Percentiles rank a stretch among this genome's conserved stretches.
Evolutionary conservation across 208 protist species (phyloP).

Genomic region (Trypanosomatidae sp.): DNA sequence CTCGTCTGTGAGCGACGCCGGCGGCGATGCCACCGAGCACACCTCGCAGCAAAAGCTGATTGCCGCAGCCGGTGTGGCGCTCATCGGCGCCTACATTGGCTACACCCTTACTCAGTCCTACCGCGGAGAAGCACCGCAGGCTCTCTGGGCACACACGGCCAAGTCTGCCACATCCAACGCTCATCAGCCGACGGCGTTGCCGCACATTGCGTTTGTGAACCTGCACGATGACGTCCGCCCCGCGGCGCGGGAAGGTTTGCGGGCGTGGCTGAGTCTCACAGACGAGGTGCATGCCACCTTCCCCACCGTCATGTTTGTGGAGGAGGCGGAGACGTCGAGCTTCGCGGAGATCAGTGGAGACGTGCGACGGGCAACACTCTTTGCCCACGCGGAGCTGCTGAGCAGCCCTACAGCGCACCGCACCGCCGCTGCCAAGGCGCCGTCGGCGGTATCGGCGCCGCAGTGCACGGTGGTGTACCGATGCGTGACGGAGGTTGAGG

Average conservation of each 20-base stretch:
- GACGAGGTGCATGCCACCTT: slow-evolving; percentile 36
- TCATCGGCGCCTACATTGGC: slow-evolving; percentile 43
- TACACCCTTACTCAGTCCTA: slow-evolving; percentile 33
- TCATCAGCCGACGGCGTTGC: background rate
- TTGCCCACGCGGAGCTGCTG: slow-evolving; percentile 42
- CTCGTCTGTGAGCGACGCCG: too few species aligned
- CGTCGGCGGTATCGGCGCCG: too few species aligned
- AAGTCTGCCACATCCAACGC: background rate
- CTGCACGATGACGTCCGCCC: slow-evolving; percentile 29
- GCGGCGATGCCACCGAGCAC: too few species aligned
- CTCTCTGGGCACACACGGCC: slow-evolving; percentile 29
- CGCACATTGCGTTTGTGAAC: slow-evolving; percentile 56
- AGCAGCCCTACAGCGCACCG: background rate
- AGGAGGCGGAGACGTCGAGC: slow-evolving; percentile 45
- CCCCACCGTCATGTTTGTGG: slow-evolving; percentile 56
- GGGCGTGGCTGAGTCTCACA: slow-evolving; percentile 23
- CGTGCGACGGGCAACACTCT: slow-evolving; percentile 39
- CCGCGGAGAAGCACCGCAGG: slow-evolving; percentile 30
- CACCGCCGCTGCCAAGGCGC: too few species aligned
- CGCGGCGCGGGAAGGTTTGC: slow-evolving; percentile 23
- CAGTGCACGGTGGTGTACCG: slow-evolving; percentile 46
- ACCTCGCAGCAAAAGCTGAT: too few species aligned
- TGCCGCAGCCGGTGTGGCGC: slow-evolving; percentile 37
- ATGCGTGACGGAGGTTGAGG: slow-evolving; percentile 41
- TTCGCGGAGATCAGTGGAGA: slow-evolving; percentile 29